A percentile compares a stretch with the other conserved stretches of the same genome.
phyloP scores from a whole-genome alignment of 805 yeast species.

The Myxozyma geophila region DNA sequence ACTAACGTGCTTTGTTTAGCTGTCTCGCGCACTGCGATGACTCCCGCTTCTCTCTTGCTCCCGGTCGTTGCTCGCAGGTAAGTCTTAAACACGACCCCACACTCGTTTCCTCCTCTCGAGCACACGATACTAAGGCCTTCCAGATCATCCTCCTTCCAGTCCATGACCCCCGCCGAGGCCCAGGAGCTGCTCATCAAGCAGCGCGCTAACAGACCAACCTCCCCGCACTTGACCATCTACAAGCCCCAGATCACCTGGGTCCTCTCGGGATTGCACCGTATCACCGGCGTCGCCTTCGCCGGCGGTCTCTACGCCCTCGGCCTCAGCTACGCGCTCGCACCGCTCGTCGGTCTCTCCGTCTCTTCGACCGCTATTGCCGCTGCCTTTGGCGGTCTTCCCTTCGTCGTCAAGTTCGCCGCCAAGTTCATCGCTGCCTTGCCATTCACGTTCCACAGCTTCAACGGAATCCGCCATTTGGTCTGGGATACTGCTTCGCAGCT shows the following conservation, averaged over 20 bases:
- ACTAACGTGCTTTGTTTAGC: background rate
- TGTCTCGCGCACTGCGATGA: conserved; percentile 10
- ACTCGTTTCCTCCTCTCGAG: background rate
- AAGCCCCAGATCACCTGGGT: conserved; percentile 87
- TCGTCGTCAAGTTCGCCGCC: conserved; percentile 60
- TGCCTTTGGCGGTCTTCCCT: conserved; percentile 66
- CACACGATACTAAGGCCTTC: background rate
- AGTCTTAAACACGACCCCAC: background rate
- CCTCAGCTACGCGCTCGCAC: conserved; percentile 70
- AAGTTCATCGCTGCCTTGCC: conserved; percentile 80
- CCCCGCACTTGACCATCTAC: conserved; percentile 90
- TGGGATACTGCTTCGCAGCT: conserved; percentile 91
- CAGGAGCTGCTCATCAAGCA: conserved; percentile 74
- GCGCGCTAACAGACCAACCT: conserved; percentile 83
- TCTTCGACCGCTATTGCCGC: conserved; percentile 60
- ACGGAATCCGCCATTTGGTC: conserved; percentile 89
- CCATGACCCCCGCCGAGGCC: conserved; percentile 65
- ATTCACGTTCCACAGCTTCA: conserved; percentile 81
- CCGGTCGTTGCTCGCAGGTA: conserved; percentile 25
- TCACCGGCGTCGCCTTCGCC: conserved; percentile 81
- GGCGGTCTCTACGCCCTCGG: conserved; percentile 68
- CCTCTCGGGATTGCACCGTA: conserved; percentile 81
- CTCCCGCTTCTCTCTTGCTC: conserved; percentile 15
- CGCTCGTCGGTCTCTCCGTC: conserved; percentile 60
- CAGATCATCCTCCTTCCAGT: conserved; percentile 47